Evolutionary conservation across 768 basidiomycete genomes (phyloP).

Genomic region (Sporobolomyces phaffii): DNA sequence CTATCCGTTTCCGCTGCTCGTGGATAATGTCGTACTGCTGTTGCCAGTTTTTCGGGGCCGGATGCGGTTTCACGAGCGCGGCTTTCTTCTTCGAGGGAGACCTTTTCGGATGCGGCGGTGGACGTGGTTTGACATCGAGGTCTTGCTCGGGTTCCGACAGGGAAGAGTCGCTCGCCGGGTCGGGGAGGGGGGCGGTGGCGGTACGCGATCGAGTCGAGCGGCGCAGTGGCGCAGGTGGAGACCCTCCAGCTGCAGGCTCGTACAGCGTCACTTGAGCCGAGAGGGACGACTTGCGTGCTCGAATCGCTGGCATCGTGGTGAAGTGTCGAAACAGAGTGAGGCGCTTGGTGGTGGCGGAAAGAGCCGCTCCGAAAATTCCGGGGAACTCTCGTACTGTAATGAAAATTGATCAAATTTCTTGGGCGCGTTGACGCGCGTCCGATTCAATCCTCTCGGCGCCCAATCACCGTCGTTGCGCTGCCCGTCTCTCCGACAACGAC

Average conservation of each 20-base stretch:
- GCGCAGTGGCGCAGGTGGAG: neutral
- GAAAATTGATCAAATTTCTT: no score
- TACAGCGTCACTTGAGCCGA: conserved; percentile 16
- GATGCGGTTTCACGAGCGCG: conserved; percentile 58
- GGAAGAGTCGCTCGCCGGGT: neutral
- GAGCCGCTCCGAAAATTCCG: no score
- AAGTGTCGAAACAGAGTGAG: neutral
- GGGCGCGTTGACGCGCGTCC: no score
- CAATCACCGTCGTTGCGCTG: no score
- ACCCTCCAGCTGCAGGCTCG: neutral
- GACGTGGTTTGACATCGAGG: conserved; percentile 55
- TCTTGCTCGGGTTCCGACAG: neutral
- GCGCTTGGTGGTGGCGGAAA: neutral
- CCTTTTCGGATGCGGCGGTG: no score
- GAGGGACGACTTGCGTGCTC: conserved; percentile 13
- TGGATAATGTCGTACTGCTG: conserved; percentile 57
- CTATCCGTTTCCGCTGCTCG: conserved; percentile 45
- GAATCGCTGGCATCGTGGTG: conserved; percentile 11
- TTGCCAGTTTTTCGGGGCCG: conserved; percentile 61
- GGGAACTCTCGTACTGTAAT: no score
- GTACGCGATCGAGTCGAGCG: neutral
- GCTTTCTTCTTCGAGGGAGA: conserved; percentile 51
- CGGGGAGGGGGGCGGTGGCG: no score
- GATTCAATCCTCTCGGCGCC: no score
- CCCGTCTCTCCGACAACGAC: no score